Evolutionary conservation across 352 stramenopile genomes (phyloP), one percentile per base, ranked within the genome.

Genomic region (Phytophthora kernoviae): DNA sequence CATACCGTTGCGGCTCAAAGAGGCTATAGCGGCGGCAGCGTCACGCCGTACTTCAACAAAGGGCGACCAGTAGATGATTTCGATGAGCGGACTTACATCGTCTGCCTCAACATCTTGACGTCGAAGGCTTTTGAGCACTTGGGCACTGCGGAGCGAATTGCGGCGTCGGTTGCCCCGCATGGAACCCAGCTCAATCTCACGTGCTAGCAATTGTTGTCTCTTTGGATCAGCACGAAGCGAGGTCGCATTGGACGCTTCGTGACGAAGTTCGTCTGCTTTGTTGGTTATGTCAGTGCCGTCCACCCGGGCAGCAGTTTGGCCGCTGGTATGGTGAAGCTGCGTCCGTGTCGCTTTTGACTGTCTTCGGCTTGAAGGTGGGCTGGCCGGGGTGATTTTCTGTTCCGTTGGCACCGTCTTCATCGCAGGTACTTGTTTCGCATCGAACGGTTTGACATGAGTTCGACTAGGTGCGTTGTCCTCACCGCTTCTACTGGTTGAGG

Each of bases 51-150:
- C 84, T 66, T 96, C 87, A 26, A 89, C 51, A 39, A 93, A 93
- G 0, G 82, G 81, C 3, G 81, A 93, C 87, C 84, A 96, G 73
- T 94, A 96, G n/a, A 84, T 84, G 44, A 94, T 90, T 47, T 94
- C 87, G 34, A 96, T 84, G 34, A 96, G 58, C 15, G 87, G 87
- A 7, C 76, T 70, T 17, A 96, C 71, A 15, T 81, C 76, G n/a
- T 92, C 80, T 2, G 68, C 60, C 30, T 87, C 71, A 17, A 92
- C 81, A 49, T 92, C 82, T 44, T 81, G 75, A 7, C 82, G 52
- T 11, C 58, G 53, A 21, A 72, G 32, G 7, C 45, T 75, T 30
- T 60, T 72, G 15, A 76, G 58, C n/a, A 75, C 37, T 27, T 71
- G 67, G 11, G 59, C 49, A 33, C 62, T 74, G 33, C 69, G 68